Evolutionary conservation across 1,139 yeast species (phyloP), one percentile per base, ranked within the genome.

Genomic region (Suhomyces taliae): DNA sequence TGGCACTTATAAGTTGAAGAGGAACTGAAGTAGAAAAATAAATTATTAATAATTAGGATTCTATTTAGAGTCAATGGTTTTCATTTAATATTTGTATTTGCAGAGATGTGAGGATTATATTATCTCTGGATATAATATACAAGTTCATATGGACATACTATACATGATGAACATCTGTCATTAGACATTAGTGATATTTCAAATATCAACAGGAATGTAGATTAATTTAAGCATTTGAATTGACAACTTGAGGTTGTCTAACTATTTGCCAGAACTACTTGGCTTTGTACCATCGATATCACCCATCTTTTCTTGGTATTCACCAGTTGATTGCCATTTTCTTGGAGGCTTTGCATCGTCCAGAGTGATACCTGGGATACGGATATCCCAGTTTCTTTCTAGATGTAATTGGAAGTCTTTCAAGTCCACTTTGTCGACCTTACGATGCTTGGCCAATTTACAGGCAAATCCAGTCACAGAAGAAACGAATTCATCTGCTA

Each of bases 401-500:
- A 93, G 74, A 64, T 93, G 97, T 48, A 93, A 70, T 66, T 93
- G 99, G 49, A 95, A 80, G 64, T 93, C 99, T 56, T 86, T 82
- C 12, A 88, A 88, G 58, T 91, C 98, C 35, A 93, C 74, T 46
- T 84, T 81, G 53, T 90, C 96, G 10, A 90, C 82, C 65, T 90
- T 91, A 54, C 99, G 79, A 61, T 91, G 97, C 64, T 93, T 93
- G 8, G 99, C 98, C 56, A 93, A 73, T 46, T 95, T 81, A 64
- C 99, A 93, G 1, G 97, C 96, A 72, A 93, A 93, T 2, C 90
- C 79, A 0, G 97, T 90, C 2, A 95, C 96, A 41, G 89, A 85
- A 8, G 88, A 79, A 8, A 93, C 95, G 64, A 93, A 93, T 62
- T 95, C 99, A 63, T 95, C 99, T 0, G 99, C 98, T 47, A 93